Percentiles rank a stretch among this genome's conserved stretches.
These are phyloP conservation scores for Nicotiana tomentosiformis DNA, from an alignment of 257 asterid species.

Conservation along the genomic window DNA sequence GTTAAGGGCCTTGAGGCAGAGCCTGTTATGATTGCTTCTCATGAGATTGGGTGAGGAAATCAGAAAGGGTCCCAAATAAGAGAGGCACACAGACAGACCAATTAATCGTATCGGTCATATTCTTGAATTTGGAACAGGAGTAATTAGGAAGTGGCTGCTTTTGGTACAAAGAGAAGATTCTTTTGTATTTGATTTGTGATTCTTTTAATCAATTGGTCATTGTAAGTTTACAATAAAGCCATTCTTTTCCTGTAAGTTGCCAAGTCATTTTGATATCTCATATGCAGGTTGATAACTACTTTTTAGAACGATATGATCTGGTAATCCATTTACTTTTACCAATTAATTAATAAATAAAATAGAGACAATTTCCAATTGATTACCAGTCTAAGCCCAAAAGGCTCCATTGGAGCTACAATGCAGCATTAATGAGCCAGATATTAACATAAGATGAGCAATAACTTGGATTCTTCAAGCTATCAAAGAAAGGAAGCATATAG, in stretches of 20 bases:
- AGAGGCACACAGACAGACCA: neutral
- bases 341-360: neutral
- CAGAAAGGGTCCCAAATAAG: neutral
- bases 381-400: neutral
- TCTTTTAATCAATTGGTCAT: slow-evolving; percentile 21
- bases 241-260: slow-evolving; percentile 14
- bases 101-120: neutral
- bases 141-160: slow-evolving; percentile 8
- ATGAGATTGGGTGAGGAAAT: neutral
- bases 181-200: slow-evolving; percentile 46
- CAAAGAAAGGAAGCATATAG: neutral
- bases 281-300: neutral
- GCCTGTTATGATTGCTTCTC: neutral
- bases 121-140: slow-evolving; percentile 3
- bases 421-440: neutral
- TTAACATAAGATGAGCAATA: neutral
- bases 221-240: slow-evolving; percentile 36
- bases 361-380: neutral
- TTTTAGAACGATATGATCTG: neutral
- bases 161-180: slow-evolving; percentile 34
- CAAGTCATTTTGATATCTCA: neutral
- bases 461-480: neutral
- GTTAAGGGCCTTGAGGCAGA: neutral
- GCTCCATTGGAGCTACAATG: neutral
- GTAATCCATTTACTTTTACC: neutral